Conservation (phyloP, 2,329 filamentous ascomycete genomes). For the Hypoxylon sp. region DNA sequence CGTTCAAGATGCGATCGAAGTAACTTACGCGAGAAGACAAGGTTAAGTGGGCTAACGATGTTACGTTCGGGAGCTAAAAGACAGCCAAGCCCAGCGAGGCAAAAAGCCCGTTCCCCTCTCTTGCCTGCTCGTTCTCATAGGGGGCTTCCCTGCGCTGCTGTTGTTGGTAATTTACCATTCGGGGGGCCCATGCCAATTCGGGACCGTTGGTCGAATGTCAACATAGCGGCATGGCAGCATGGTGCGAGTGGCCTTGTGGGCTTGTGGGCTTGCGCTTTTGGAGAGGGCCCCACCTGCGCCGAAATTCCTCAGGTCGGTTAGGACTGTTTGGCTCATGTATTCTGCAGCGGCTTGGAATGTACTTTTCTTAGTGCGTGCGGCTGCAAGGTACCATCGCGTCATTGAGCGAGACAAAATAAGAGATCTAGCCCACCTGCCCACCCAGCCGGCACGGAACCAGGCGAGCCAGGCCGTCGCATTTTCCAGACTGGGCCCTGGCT, state of each 20-base stretch:
- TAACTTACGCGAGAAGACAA: neutral
- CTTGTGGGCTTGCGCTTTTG: constrained; percentile 27
- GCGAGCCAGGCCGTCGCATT: constrained; percentile 24
- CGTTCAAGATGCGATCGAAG: neutral
- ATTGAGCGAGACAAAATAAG: constrained; percentile 25
- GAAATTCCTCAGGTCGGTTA: constrained; percentile 16
- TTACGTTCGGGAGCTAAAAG: constrained; percentile 16
- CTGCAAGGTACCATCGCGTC: constrained; percentile 25
- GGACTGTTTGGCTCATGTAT: constrained; percentile 11
- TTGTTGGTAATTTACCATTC: constrained; percentile 35
- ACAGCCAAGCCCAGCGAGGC: constrained; percentile 6
- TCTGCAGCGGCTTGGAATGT: constrained; percentile 30
- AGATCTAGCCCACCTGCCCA: constrained; percentile 29
- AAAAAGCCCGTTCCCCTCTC: constrained; percentile 26
- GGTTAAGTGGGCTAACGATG: constrained; percentile 21
- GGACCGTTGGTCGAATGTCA: constrained; percentile 15
- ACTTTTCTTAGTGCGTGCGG: constrained; percentile 3
- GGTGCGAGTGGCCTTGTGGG: constrained; percentile 3
- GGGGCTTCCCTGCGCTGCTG: constrained; percentile 20
- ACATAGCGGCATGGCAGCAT: constrained; percentile 7
- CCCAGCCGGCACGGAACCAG: constrained; percentile 28
- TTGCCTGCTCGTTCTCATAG: too few relatives aligned
- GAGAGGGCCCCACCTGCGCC: constrained; percentile 17
- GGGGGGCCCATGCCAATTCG: constrained; percentile 19
- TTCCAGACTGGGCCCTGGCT: constrained; percentile 17